These are phyloP conservation scores for Euptelea pleiosperma DNA, from an alignment of 164 flowering plant genomes.

Conservation along the genomic window DNA sequence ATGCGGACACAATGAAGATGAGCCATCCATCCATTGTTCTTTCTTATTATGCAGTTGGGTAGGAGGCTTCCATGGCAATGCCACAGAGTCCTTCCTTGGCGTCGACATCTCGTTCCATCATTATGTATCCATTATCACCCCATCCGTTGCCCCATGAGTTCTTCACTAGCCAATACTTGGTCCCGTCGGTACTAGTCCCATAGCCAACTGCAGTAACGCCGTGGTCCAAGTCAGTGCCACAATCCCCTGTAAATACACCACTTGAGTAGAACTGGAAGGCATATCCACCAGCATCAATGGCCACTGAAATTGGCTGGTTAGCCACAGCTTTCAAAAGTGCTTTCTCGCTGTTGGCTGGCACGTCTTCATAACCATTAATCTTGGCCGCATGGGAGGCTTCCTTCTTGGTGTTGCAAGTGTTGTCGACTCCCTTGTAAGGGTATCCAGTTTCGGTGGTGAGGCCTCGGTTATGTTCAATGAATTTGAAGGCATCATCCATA, in stretches of 20 bases:
- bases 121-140: constrained; percentile 30
- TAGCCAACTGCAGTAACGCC: constrained; percentile 33
- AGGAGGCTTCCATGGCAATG: constrained; percentile 26
- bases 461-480: constrained; percentile 18
- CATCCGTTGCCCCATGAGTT: constrained; percentile 26
- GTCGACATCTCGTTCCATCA: constrained; percentile 18
- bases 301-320: constrained; percentile 26
- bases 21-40: too few species aligned
- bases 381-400: constrained; percentile 13
- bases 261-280: constrained; percentile 27
- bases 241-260: constrained; percentile 26
- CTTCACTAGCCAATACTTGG: constrained; percentile 33
- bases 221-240: constrained; percentile 24
- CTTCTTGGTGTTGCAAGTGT: constrained; percentile 21
- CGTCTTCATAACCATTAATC: constrained; percentile 20
- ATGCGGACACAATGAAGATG: too few species aligned
- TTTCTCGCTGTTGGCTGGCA: constrained; percentile 22
- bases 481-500: constrained; percentile 28
- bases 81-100: constrained; percentile 23
- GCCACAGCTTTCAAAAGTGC: constrained; percentile 29
- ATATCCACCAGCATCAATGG: constrained; percentile 18
- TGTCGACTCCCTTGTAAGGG: constrained; percentile 24
- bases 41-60: too few species aligned
- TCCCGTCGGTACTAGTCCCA: constrained; percentile 22
- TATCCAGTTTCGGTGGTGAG: constrained; percentile 16